phyloP scores from a whole-genome alignment of 2,329 filamentous ascomycete species.

The Nemania serpens region DNA sequence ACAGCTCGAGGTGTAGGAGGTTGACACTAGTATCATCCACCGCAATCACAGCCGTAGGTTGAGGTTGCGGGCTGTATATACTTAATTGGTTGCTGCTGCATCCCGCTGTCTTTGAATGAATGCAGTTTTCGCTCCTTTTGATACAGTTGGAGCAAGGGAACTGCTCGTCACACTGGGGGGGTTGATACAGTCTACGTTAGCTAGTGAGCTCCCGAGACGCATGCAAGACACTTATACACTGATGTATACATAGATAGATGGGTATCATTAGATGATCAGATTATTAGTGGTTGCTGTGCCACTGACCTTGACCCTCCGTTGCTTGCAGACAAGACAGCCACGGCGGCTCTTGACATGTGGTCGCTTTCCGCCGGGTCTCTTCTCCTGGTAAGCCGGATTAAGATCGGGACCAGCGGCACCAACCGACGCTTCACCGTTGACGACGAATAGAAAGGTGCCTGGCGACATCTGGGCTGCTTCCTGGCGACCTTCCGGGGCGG shows the following conservation, averaged over 20 bases:
- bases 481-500: neutral
- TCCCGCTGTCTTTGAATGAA: neutral
- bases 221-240: neutral
- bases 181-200: neutral
- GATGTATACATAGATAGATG: no score
- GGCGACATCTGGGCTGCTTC: neutral
- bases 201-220: neutral
- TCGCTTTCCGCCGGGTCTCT: neutral
- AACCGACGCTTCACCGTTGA: constrained; percentile 2
- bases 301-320: constrained; percentile 18
- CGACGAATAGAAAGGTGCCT: constrained; percentile 2
- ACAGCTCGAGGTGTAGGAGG: constrained; percentile 18
- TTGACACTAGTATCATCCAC: constrained; percentile 4
- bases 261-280: no score
- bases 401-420: neutral
- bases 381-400: neutral
- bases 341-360: constrained; percentile 18
- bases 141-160: constrained; percentile 14
- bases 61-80: neutral
- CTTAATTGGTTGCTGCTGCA: neutral
- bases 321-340: constrained; percentile 18
- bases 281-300: neutral
- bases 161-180: constrained; percentile 12
- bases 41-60: neutral
- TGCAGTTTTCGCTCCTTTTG: constrained; percentile 13